Conservation (phyloP, 352 stramenopile species). For the Discostella stelligera region DNA sequence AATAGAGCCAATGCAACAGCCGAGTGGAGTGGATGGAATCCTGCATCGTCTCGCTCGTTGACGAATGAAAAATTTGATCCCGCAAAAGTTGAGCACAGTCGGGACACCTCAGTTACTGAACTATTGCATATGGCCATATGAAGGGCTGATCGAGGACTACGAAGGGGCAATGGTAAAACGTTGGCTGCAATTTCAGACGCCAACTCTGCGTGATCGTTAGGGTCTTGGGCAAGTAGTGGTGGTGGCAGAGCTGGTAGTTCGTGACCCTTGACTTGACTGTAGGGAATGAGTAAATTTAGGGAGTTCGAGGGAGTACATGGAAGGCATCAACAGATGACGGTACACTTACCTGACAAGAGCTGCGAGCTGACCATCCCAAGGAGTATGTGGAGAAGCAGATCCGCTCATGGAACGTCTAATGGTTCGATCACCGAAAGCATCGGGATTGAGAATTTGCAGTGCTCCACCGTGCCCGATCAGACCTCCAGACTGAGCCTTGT, state of each 20-base stretch:
- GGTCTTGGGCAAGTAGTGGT: slow-evolving; percentile 1
- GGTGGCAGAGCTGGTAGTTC: slow-evolving; percentile 6
- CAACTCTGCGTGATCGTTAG: not conserved
- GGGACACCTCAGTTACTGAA: slow-evolving; percentile 38
- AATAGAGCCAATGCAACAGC: slow-evolving; percentile 60
- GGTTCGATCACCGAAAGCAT: slow-evolving; percentile 52
- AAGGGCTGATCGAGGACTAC: slow-evolving; percentile 36
- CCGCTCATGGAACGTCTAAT: slow-evolving; percentile 38
- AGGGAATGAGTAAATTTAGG: not conserved
- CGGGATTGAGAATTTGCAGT: slow-evolving; percentile 82
- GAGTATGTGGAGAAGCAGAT: slow-evolving; percentile 66
- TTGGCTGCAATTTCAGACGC: slow-evolving; percentile 2
- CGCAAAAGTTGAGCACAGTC: slow-evolving; percentile 18
- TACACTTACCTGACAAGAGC: slow-evolving; percentile 61
- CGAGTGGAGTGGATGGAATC: slow-evolving; percentile 73
- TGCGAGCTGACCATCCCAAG: slow-evolving; percentile 79
- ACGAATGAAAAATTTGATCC: slow-evolving; percentile 17
- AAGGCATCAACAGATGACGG: slow-evolving; percentile 4
- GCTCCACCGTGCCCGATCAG: slow-evolving; percentile 22
- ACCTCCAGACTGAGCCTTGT: slow-evolving; percentile 13
- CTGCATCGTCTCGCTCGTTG: slow-evolving; percentile 53
- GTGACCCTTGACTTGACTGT: slow-evolving; percentile 43
- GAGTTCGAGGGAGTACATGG: not conserved
- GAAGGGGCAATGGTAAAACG: slow-evolving; percentile 29
- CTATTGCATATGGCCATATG: slow-evolving; percentile 40